phyloP scores from a whole-genome alignment of 2,329 filamentous ascomycete species.

The Phyllosticta capitalensis region DNA sequence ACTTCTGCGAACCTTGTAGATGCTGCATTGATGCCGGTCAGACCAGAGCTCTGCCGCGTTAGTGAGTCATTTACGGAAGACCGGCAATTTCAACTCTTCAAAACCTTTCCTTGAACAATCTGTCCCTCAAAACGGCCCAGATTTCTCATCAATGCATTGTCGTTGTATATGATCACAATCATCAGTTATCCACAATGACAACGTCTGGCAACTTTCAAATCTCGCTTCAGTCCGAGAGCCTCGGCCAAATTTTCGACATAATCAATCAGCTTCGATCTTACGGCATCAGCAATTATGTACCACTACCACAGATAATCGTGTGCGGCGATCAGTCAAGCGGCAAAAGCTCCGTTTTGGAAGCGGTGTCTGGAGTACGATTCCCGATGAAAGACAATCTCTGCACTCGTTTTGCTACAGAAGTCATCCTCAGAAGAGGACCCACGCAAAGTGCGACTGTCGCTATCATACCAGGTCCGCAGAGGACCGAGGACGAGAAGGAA shows the following conservation, averaged over 20 bases:
- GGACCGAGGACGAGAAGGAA: conserved; percentile 18
- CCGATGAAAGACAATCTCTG: conserved; percentile 47
- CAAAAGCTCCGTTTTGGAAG: conserved; percentile 57
- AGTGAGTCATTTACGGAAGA: too few relatives aligned
- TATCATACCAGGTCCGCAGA: conserved; percentile 24
- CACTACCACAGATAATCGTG: conserved; percentile 48
- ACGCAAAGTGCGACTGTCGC: conserved; percentile 33
- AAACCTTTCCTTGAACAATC: too few relatives aligned
- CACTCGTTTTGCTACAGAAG: conserved; percentile 53
- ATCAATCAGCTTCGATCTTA: conserved; percentile 44
- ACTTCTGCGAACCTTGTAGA: too few relatives aligned
- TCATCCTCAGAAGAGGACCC: conserved; percentile 40
- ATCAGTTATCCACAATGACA: not conserved
- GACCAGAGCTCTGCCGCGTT: too few relatives aligned
- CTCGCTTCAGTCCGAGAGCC: conserved; percentile 19
- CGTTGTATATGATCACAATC: too few relatives aligned
- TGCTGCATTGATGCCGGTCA: too few relatives aligned
- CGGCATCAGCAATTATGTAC: conserved; percentile 34
- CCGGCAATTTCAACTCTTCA: too few relatives aligned
- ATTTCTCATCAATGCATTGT: too few relatives aligned
- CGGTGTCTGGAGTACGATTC: conserved; percentile 52
- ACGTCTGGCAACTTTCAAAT: not conserved
- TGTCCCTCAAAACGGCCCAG: too few relatives aligned
- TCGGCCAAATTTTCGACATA: conserved; percentile 40
- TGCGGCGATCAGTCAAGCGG: conserved; percentile 52